Evolutionary conservation across 2,329 filamentous ascomycete genomes (phyloP), one percentile per base, ranked within the genome.

Genomic region (Fusarium sp.): DNA sequence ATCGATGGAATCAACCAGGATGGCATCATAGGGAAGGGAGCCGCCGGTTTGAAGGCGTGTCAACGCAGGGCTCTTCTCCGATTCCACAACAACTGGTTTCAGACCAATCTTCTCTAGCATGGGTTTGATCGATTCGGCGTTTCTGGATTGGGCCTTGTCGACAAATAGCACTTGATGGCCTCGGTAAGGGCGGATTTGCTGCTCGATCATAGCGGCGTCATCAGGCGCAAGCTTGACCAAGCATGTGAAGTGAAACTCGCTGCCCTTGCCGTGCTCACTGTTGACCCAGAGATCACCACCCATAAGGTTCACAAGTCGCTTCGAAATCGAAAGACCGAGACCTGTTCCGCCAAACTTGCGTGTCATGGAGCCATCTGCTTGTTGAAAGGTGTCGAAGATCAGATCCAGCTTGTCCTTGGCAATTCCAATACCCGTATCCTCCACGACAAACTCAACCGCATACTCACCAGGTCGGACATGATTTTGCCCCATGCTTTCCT

Each of bases 311-410:
- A 98, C 94, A 27, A 98, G 84, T 67, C 93, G 87, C 79, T 96
- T 96, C 25, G 94, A 98, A 71, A 98, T 98, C 14, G 94, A 97
- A 23, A 98, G 79, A 66, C 94, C 94, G 9, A 98, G 85, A 67
- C 94, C 94, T 7, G 95, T 98, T 69, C 94, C 94, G 70, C 94
- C 94, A 74, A 98, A 98, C 74, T 96, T 95, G 69, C 93, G 87
- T 2, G 94, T 98, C 75, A 96, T 98, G 31, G 93, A 97, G 33
- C 94, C 94, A 74, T 98, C 95, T 17, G 95, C 95, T 79, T 98
- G 95, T 76, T 97, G 94, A 87, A 98, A 98, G 1, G 94, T 98
- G 78, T 98, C 95, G 77, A 99, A 98, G 73, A 99, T 98, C 65
- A 98, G 82, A 73, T 97, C 93, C 49, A 98, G 85, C 79, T 98